phyloP scores from a whole-genome alignment of 1,284 basidiomycete species.

The Trichosporon coremiiforme region DNA sequence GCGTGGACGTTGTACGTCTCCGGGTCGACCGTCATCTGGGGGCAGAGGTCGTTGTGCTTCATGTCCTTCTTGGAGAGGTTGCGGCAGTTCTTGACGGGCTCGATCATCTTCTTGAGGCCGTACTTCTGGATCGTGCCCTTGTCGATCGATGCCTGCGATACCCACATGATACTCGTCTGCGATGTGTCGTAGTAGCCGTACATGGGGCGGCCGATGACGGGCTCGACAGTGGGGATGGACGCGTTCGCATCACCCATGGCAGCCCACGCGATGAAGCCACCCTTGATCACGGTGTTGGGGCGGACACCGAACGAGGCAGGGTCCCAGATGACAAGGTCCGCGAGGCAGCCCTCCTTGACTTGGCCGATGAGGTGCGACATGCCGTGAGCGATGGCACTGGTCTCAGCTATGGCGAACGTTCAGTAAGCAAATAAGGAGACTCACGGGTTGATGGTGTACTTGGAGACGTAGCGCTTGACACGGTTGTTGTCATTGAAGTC shows the following conservation, averaged over 20 bases:
- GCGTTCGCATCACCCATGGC: slow-evolving; percentile 93
- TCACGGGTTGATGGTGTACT: slow-evolving; percentile 97
- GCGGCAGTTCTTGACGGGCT: slow-evolving; percentile 77
- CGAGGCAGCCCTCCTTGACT: slow-evolving; percentile 77
- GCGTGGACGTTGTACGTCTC: slow-evolving; percentile 87
- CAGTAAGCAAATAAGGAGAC: slow-evolving; percentile 49
- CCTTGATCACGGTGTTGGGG: slow-evolving; percentile 91
- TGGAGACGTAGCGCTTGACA: slow-evolving; percentile 95
- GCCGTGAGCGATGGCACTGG: slow-evolving; percentile 89
- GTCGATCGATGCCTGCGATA: slow-evolving; percentile 72
- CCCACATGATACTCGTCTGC: slow-evolving; percentile 79
- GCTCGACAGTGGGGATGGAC: slow-evolving; percentile 92
- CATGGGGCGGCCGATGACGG: slow-evolving; percentile 82
- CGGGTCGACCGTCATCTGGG: slow-evolving; percentile 84
- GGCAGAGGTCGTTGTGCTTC: slow-evolving; percentile 86
- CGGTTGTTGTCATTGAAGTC: slow-evolving; percentile 77
- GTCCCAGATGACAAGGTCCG: slow-evolving; percentile 93
- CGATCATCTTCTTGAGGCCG: slow-evolving; percentile 70
- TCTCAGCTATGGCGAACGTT: not conserved
- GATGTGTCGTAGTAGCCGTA: slow-evolving; percentile 81
- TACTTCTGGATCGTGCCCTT: slow-evolving; percentile 68
- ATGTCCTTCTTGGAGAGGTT: slow-evolving; percentile 80
- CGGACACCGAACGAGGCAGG: slow-evolving; percentile 89
- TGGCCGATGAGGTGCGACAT: slow-evolving; percentile 89
- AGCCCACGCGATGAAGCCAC: slow-evolving; percentile 88